phyloP scores from a whole-genome alignment of 305 asterid species.

The Salvia sclarea region DNA sequence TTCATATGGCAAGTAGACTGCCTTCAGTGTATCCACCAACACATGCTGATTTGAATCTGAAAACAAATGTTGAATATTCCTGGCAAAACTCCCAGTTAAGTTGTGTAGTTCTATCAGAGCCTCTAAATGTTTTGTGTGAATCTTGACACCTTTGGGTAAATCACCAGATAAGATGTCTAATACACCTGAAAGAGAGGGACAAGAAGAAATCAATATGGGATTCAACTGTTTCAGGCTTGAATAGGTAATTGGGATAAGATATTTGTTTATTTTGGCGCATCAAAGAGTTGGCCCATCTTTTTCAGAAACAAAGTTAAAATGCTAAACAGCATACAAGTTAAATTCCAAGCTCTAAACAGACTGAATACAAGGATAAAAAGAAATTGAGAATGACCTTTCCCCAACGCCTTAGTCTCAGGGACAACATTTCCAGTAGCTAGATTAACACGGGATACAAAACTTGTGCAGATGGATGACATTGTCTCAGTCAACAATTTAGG shows the following conservation, averaged over 20 bases:
- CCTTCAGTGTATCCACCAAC: constrained; percentile 76
- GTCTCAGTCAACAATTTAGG: constrained; percentile 81
- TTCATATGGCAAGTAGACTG: constrained; percentile 86
- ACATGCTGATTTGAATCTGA: constrained; percentile 77
- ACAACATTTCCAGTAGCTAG: constrained; percentile 88
- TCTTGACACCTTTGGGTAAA: constrained; percentile 79
- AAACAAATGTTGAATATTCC: constrained; percentile 87
- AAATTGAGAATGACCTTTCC: constrained; percentile 57
- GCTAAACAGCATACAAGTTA: not conserved
- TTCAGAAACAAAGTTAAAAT: not conserved
- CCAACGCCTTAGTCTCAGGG: constrained; percentile 91
- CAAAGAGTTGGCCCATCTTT: constrained; percentile 5
- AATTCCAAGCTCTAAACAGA: constrained; percentile 17
- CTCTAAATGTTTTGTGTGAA: constrained; percentile 85
- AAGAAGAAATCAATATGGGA: constrained; percentile 30
- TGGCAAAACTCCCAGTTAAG: constrained; percentile 83
- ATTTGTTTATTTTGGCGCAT: not conserved
- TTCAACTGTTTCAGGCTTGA: constrained; percentile 10
- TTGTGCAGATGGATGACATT: constrained; percentile 66
- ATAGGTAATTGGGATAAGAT: not conserved
- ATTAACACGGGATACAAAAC: constrained; percentile 81
- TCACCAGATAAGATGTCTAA: constrained; percentile 91
- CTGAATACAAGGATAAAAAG: constrained; percentile 14
- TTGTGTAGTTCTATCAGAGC: constrained; percentile 88
- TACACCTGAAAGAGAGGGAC: constrained; percentile 64